Conservation (phyloP, 768 basidiomycete species). For the Russula sp. region DNA sequence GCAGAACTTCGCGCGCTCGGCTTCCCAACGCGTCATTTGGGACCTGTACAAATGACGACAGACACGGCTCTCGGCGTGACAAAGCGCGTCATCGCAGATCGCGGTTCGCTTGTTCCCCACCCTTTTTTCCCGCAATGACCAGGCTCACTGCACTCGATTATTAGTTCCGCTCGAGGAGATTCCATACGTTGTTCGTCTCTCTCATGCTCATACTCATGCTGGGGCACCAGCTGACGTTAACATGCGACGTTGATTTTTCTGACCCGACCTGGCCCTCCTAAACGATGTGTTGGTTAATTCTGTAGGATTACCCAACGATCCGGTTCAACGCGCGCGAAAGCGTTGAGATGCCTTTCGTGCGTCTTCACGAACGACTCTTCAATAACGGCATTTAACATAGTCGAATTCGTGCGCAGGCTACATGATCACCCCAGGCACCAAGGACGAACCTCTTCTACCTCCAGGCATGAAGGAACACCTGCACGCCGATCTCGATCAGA, state of each 20-base stretch:
- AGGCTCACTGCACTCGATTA: background rate
- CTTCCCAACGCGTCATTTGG: constrained; percentile 84
- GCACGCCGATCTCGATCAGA: constrained; percentile 80
- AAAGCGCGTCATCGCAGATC: constrained; percentile 74
- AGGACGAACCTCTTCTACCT: constrained; percentile 71
- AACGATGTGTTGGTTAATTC: background rate
- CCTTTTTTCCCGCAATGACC: background rate
- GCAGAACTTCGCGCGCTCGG: constrained; percentile 81
- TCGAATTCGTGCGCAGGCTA: constrained; percentile 39
- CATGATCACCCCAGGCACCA: constrained; percentile 39
- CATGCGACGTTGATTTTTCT: background rate
- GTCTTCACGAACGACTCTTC: constrained; percentile 35
- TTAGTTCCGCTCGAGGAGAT: constrained; percentile 66
- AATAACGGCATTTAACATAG: background rate
- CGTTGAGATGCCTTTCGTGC: constrained; percentile 98
- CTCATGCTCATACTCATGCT: background rate
- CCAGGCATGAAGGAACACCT: constrained; percentile 87
- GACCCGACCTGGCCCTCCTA: background rate
- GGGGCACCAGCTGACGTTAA: background rate
- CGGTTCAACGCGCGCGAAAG: constrained; percentile 81
- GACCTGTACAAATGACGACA: constrained; percentile 94
- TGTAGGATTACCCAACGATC: constrained; percentile 87
- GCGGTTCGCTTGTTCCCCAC: constrained; percentile 41
- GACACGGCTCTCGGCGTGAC: constrained; percentile 95
- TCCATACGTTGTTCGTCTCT: constrained; percentile 57